Evolutionary conservation across 805 yeast species (phyloP).

Genomic region (Saccharomycopsis capsularis): DNA sequence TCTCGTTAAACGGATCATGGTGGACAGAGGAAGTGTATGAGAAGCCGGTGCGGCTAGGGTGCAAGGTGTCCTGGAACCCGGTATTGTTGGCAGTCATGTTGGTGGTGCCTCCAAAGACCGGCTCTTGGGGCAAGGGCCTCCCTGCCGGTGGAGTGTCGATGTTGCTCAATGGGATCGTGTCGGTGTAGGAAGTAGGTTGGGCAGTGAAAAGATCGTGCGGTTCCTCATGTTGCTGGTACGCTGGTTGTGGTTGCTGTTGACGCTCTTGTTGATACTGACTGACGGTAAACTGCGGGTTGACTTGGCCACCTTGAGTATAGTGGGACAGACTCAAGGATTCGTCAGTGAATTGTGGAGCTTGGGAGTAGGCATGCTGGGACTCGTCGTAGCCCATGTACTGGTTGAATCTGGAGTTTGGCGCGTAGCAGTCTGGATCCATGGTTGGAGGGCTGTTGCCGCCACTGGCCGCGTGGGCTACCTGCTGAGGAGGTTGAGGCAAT

Average conservation of each 20-base stretch:
- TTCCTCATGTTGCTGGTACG: too few relatives aligned
- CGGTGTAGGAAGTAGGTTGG: background rate
- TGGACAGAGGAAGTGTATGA: background rate
- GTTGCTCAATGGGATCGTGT: background rate
- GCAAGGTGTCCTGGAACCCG: background rate
- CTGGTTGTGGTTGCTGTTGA: background rate
- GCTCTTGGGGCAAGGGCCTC: conserved; percentile 5
- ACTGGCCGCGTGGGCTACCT: background rate
- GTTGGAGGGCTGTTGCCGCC: background rate
- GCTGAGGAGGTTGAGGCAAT: conserved; percentile 9
- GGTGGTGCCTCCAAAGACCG: background rate
- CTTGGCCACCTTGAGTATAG: background rate
- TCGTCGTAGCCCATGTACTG: background rate
- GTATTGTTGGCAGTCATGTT: background rate
- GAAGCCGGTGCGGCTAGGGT: background rate
- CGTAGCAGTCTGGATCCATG: background rate
- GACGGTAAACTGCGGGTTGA: background rate
- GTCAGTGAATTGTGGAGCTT: background rate
- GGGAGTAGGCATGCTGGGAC: background rate
- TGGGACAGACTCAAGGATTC: background rate
- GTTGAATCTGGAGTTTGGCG: background rate
- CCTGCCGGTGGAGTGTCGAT: background rate
- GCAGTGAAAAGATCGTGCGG: background rate
- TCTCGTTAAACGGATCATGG: conserved; percentile 4
- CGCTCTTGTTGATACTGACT: background rate